A percentile compares a stretch with the other conserved stretches of the same genome.
Conservation (phyloP, 805 yeast genomes). For the Saccharomyces paradoxus region DNA sequence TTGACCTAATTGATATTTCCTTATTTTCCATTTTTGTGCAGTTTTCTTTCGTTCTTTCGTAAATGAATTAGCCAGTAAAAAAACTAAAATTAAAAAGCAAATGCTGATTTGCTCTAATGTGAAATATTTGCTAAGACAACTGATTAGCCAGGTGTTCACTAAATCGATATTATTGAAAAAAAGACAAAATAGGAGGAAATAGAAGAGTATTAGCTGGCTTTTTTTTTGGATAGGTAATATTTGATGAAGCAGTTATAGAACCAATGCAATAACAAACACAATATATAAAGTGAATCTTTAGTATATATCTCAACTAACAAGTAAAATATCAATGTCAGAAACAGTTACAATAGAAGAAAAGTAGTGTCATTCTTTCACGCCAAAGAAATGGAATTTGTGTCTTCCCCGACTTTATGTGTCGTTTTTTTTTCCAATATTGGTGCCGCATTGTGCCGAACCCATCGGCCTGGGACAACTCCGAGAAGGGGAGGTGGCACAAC, state of each 20-base stretch:
- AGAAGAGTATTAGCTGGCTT: background rate
- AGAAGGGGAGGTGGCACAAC: background rate
- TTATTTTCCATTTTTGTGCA: background rate
- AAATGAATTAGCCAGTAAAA: background rate
- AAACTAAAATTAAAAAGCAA: background rate
- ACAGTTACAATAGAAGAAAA: background rate
- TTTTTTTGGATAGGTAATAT: background rate
- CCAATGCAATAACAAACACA: background rate
- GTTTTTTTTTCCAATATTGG: background rate
- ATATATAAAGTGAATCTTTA: background rate
- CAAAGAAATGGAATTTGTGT: background rate
- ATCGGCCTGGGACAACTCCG: background rate
- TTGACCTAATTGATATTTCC: background rate
- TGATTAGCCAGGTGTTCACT: background rate
- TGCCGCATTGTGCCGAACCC: background rate
- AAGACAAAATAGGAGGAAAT: background rate
- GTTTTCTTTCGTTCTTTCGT: background rate
- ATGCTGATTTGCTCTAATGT: background rate
- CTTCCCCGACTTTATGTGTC: background rate
- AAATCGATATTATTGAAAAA: background rate
- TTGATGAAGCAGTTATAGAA: background rate
- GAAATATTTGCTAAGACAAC: background rate
- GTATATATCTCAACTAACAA: background rate
- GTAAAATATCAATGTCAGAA: background rate
- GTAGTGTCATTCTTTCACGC: background rate